Conservation (phyloP, 345 rosid genomes). For the Limnanthes douglasii region DNA sequence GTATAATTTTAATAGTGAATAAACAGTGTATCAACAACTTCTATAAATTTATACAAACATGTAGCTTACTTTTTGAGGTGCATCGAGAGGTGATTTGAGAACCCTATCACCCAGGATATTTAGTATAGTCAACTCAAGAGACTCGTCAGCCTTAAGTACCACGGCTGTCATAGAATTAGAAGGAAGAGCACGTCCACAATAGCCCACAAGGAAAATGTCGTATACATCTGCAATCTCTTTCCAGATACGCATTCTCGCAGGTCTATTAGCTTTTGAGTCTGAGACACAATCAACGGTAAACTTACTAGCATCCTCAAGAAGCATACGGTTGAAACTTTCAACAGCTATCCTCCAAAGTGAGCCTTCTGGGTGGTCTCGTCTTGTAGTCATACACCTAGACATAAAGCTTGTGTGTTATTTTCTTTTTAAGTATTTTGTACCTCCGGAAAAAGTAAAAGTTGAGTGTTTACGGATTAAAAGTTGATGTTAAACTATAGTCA, state of each 20-base stretch:
- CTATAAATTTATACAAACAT: slow-evolving; percentile 7
- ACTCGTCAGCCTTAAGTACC: slow-evolving; percentile 50
- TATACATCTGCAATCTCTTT: slow-evolving; percentile 93
- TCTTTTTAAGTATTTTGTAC: too few species aligned
- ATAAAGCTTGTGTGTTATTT: too few species aligned
- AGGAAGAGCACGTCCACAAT: slow-evolving; percentile 92
- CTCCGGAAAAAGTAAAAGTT: too few species aligned
- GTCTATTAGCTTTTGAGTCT: slow-evolving; percentile 39
- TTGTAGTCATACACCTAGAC: slow-evolving; percentile 76
- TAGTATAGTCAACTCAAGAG: slow-evolving; percentile 71
- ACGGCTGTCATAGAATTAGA: slow-evolving; percentile 50
- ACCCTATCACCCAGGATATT: slow-evolving; percentile 63
- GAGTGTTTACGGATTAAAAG: too few species aligned
- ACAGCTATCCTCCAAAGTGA: slow-evolving; percentile 88
- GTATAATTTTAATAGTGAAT: too few species aligned
- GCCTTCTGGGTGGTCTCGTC: slow-evolving; percentile 93
- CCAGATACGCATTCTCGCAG: slow-evolving; percentile 72
- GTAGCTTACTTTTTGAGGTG: slow-evolving; percentile 59
- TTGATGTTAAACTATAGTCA: too few species aligned
- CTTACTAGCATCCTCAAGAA: slow-evolving; percentile 47
- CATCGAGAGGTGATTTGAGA: slow-evolving; percentile 65
- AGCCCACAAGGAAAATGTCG: slow-evolving; percentile 85
- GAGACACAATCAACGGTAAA: slow-evolving; percentile 17
- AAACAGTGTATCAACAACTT: background rate
- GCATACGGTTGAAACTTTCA: slow-evolving; percentile 74